Base-by-base conservation (phyloP, 495 filamentous ascomycete species). In the Annulohypoxylon nitens region DNA sequence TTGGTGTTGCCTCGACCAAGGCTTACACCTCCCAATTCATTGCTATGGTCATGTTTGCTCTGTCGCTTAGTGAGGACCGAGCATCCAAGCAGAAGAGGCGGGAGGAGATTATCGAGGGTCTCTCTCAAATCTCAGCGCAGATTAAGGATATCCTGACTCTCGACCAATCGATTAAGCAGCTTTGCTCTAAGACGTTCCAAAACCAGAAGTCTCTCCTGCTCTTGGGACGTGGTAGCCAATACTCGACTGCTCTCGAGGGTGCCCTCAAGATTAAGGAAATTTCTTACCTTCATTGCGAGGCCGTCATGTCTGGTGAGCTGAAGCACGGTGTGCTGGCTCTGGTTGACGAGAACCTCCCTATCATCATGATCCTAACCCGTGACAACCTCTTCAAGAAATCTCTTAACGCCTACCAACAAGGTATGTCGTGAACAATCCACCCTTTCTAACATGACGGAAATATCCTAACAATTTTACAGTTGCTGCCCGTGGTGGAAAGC, bases 241-340 rank as follows among this genome's bases (percentile, higher is more conserved):
- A 94, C 83, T 95, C 96, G 57, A 99, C 96, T 75, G 96, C 96
- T 18, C 90, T 99, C 47, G 96, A 99, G 85, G 96, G 96, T 89
- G 96, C 96, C 54, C 87, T 99, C 39, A 99, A 99, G 86, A 99
- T 99, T 80, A 99, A 99, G 88, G 96, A 99, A 84, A 99, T 99
- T 74, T 98, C 96, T 51, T 99, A 99, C 81, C 92, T 99, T 58
- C 96, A 99, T 81, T 99, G 96, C 81, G 96, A 99, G 85, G 96
- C 96, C 78, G 96, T 99, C 82, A 99, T 99, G 96, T 98, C 96
- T 67, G 96, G 96, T 79, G 96, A 99, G 84, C 84, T 99, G 72
- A 99, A 99, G 86, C 96, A 99, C 81, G 96, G 96, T 85, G 96
- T 99, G 63, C 86, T 99, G 78, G 96, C 96, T 53, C 88, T 99